Evolutionary conservation across 2,329 filamentous ascomycete genomes (phyloP), one percentile per base, ranked within the genome.

Genomic region (Calonectria leucothoes): DNA sequence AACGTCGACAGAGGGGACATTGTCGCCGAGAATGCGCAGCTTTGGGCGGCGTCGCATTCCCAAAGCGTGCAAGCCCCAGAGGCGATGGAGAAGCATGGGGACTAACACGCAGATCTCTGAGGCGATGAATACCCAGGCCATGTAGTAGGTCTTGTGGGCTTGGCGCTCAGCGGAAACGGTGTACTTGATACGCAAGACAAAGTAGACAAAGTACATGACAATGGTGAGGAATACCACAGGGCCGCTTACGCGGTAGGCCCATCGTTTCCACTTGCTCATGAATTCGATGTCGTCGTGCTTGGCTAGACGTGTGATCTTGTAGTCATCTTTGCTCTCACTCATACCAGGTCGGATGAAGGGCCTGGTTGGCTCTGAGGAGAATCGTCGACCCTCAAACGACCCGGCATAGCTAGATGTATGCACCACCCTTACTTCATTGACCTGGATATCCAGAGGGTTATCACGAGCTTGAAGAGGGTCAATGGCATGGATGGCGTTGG

Each of bases 251-350:
- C 57, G 57, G 42, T 39, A 29, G 6, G 37, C 25, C 57, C 57
- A 63, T 27, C 35, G 35, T 14, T 63, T 63, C n/a, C 33, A 27
- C 10, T 29, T 42, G 35, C 23, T 27, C 17, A 63, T 63, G 6
- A 42, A 27, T 42, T 42, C 79, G 23, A 72, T 75, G 57, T 81
- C 78, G 57, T 79, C 76, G 59, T 81, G 82, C 59, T 82, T 75
- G 63, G 82, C 79, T 5, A 83, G 70, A 42, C 78, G 78, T 10
- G 79, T 78, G 23, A 83, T 82, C 48, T 73, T 70, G 49, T 82
- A 80, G 29, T 77, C 76, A 29, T 75, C 37, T n/a, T 68, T 65
- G 14, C 57, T 71, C 20, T 80, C 76, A 23, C 75, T 55, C 70
- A 72, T 72, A 11, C 70, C 70, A 25, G 70, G 70, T n/a, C 70